Evolutionary conservation across 192 early-diverging fungal species (phyloP), one percentile per base, ranked within the genome.

Genomic region (Backusella circina): DNA sequence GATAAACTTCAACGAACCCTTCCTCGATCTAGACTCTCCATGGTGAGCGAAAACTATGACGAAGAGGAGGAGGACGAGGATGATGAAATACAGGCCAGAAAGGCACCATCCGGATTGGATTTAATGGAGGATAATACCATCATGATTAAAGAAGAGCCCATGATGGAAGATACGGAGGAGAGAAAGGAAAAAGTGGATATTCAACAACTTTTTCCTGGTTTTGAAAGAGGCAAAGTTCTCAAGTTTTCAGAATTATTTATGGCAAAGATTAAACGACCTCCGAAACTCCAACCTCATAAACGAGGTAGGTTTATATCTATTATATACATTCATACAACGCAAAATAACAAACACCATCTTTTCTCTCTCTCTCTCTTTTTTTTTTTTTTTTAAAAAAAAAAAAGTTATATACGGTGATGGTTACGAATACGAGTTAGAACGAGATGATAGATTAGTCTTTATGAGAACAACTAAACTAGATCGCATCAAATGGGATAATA

Each of bases 201-300:
- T 6, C 75, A 85, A 50, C 70, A 77, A 10, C 57, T 91, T 13
- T 91, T 89, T 73, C 90, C 90, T n/a, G 85, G 83, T 1, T 91
- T 91, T 73, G 88, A 89, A 65, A 83, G 82, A 68, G 79, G 84
- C 39, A 86, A 87, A 67, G 82, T 91, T 7, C 76, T 90, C 5
- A 89, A 85, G 33, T 92, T 92, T 76, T 88, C 90, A 1, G 88
- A 92, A 33, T 66, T 92, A 5, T 90, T 92, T 75, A 74, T 51
- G 41, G 84, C 87, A 44, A 83, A 76, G 10, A 77, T 84, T 0
- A 80, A 76, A 10, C 80, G 80, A 33, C 77, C 79, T n/a, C 74
- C 82, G 6, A 83, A 77, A 37, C 61, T 77, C 15, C 80, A 76
- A 15, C 30, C 71, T 12, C 75, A 32, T 21, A 85, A 86, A 30